Evolutionary conservation across 116 monocot genomes (phyloP), one percentile per base, ranked within the genome.

Genomic region (Trichopus zeylanicus): DNA sequence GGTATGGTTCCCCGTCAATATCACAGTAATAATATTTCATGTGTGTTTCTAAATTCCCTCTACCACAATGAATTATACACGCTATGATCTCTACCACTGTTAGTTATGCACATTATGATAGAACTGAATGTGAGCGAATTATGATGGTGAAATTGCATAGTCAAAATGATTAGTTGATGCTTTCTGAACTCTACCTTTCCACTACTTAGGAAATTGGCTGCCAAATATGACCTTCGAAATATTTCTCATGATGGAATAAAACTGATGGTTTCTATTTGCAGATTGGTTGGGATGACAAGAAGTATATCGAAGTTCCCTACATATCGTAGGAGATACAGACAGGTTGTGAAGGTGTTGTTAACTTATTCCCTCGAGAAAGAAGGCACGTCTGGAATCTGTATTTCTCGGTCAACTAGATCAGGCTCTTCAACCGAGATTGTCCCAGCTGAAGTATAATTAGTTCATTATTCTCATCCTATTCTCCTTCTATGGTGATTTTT

Each of bases 231-330:
- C 19, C 27, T 12, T 48, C 21, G 51, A 7, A 32, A 47, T 21
- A 21, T 64, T 23, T 48, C n/a, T 42, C 42, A 16, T 42, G 42
- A 37, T 37, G 8, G 1, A n/a, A n/a, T n/a, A n/a, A n/a, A n/a
- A n/a, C n/a, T n/a, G n/a, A n/a, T n/a, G n/a, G n/a, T n/a, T n/a
- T n/a, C n/a, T 35, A 51, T 22, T 18, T 58, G 28, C 72, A 92
- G 92, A 76, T 77, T 92, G 76, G 72, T 84, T 16, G 93, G 89
- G 39, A 93, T 93, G 72, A 75, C 77, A 7, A 78, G 80, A 62
- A 78, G 73, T 70, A 70, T 89, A 26, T 70, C 86, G 24, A 93
- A 89, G 67, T 76, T 93, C 29, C 93, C 93, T 12, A 89, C 93
- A 11, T 93, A 93, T 59, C 82, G 93, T 51, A 77, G 93, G 55